phyloP scores from a whole-genome alignment of 371 early-diverging fungal species.

The Mucor mucedo region DNA sequence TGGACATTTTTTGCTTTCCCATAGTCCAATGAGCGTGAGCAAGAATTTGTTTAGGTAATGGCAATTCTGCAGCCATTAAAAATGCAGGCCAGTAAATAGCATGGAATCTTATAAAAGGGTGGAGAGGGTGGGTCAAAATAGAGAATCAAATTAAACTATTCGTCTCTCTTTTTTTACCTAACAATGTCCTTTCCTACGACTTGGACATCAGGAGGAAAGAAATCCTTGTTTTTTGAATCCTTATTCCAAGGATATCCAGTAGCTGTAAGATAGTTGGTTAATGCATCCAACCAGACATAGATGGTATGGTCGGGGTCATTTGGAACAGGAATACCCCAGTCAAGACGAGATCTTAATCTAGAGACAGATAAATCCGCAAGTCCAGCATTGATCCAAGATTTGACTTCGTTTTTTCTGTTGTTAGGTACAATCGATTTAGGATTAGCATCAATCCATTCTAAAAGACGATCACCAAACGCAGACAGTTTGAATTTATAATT shows the following conservation, averaged over 20 bases:
- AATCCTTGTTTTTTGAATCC: constrained; percentile 28
- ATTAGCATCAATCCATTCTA: constrained; percentile 73
- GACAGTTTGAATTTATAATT: constrained; percentile 92
- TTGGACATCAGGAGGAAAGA: constrained; percentile 84
- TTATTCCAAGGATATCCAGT: constrained; percentile 79
- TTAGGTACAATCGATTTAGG: constrained; percentile 67
- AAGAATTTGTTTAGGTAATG: constrained; percentile 79
- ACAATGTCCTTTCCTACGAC: constrained; percentile 96
- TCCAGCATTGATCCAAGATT: constrained; percentile 56
- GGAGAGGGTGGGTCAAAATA: background rate
- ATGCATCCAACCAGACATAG: constrained; percentile 98
- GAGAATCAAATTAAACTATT: too few species aligned
- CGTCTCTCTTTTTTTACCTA: constrained; percentile 45
- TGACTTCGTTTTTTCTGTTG: constrained; percentile 66
- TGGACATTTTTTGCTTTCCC: constrained; percentile 91
- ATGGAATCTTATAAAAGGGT: constrained; percentile 71
- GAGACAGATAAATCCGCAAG: constrained; percentile 87
- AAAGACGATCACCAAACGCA: constrained; percentile 61
- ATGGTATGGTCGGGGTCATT: constrained; percentile 87
- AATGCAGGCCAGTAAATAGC: constrained; percentile 97
- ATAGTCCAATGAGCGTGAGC: constrained; percentile 96
- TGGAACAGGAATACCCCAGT: constrained; percentile 96
- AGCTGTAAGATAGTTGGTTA: constrained; percentile 91
- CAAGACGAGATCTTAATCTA: constrained; percentile 74
- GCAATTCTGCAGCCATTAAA: constrained; percentile 84